phyloP scores from a whole-genome alignment of 2,329 filamentous ascomycete genomes.

The Septoria petroselini region DNA sequence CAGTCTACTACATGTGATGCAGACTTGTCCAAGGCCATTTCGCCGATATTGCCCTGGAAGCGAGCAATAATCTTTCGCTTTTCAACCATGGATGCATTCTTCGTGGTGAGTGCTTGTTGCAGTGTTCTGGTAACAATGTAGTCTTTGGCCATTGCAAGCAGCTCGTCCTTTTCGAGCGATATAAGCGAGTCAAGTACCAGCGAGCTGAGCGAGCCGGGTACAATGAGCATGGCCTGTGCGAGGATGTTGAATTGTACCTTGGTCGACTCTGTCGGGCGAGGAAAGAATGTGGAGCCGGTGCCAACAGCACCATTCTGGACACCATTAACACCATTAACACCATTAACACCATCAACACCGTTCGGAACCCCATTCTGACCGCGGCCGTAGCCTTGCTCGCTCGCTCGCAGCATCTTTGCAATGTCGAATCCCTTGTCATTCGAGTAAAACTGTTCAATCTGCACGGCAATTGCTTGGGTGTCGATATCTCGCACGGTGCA shows the following conservation, averaged over 20 bases:
- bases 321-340: constrained; percentile 2
- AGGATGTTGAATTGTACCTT: constrained; percentile 74
- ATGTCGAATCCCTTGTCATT: constrained; percentile 50
- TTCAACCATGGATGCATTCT: constrained; percentile 54
- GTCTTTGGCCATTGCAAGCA: constrained; percentile 64
- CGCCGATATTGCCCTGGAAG: constrained; percentile 60
- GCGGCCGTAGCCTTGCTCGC: too few relatives aligned
- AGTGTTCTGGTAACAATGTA: constrained; percentile 58
- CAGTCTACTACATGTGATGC: constrained; percentile 67
- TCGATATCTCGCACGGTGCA: constrained; percentile 66
- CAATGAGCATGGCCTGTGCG: constrained; percentile 72
- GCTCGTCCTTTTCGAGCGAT: constrained; percentile 50
- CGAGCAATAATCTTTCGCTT: constrained; percentile 62
- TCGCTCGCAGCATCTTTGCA: constrained; percentile 59
- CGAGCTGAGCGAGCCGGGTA: constrained; percentile 65
- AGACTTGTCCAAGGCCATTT: constrained; percentile 58
- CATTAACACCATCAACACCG: constrained; percentile 14
- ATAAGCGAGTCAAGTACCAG: constrained; percentile 63
- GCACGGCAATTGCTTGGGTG: constrained; percentile 53
- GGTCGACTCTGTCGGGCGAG: constrained; percentile 31
- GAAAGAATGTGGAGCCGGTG: constrained; percentile 19
- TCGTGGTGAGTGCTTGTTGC: constrained; percentile 59
- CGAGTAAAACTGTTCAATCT: constrained; percentile 58
- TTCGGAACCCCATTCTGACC: too few relatives aligned
- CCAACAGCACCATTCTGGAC: too few relatives aligned